Base-by-base conservation (phyloP, 148 eudicot genomes). In the Persicaria maculosa region DNA sequence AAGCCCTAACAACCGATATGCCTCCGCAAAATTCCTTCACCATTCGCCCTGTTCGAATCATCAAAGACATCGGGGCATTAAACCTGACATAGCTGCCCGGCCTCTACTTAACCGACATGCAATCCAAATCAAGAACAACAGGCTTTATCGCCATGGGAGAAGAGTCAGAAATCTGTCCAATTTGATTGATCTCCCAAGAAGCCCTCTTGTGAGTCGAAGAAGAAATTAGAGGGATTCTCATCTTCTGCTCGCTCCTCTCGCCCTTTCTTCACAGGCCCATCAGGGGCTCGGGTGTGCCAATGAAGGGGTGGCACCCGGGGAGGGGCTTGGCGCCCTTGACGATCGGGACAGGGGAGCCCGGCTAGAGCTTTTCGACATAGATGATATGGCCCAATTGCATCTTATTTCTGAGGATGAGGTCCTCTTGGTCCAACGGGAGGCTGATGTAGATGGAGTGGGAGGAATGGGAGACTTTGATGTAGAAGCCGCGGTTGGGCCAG, bases 361-460 rank as follows among this genome's bases (percentile, higher is more conserved):
- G 88, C 55, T 90, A 96, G 15, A 95, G 44, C 74, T 73, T 82
- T 0, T 95, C 97, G 3, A 92, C 88, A 65, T 92, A 88, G 46
- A 92, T 79, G 80, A 92, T 92, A 83, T 95, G 98, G 0, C 98
- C 98, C 36, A 95, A 72, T 64, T 92, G 97, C 87, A 95, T 81
- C 76, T 87, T 88, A 71, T 95, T 87, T 82, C 96, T 92, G 9
- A 95, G 50, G 57, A 95, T 92, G 69, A 95, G 90, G 77, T 92
- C 98, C 69, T 92, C 97, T 82, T 95, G 96, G 11, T 95, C 98
- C 54, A 81, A 83, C 4, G 96, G 96, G 7, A 91, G 79, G 44
- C 86, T 87, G 0, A 82, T 97, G 72, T 95, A 95, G 9, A 92
- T 87, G 0, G 96, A 95, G 6, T 95, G 98, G 0, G 97, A 95